Base-by-base conservation (phyloP, 2,329 filamentous ascomycete species). In the Fusarium protoensiforme region DNA sequence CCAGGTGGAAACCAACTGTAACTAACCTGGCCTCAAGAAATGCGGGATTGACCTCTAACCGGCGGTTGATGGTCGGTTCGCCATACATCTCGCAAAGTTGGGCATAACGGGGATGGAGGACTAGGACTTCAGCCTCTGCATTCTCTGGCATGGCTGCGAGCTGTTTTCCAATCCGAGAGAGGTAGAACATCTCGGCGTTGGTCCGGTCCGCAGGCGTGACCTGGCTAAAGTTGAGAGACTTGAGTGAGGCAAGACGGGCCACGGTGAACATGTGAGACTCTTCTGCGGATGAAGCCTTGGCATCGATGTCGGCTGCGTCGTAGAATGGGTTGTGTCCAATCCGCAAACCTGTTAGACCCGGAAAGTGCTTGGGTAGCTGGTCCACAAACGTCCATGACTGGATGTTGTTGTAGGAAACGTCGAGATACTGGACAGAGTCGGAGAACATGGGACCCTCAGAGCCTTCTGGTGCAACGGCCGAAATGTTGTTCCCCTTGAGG, bases 171-270 rank as follows among this genome's bases (percentile, higher is more conserved):
- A 98, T 96, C 62, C 93, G 89, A 1, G 92, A 94, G 13, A 98
- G 89, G 81, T 99, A 99, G 81, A 97, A 99, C 78, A 96, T 92
- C 77, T 98, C 96, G 6, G 95, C 95, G 78, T 98, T 96, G 62
- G 90, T 87, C 20, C 96, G 91, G 80, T 98, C 95, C 46, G 92
- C 90, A 1, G 86, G 76, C 0, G 91, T 91, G 75, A 98, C 91
- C 18, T 85, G 84, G 71, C 91, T 91, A 80, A 93, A 94, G 80
- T 96, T 96, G 33, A 98, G 87, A 1, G 85, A 87, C 61, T 87
- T 88, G 11, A 98, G 87, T 2, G 85, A 84, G 1, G 89, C 87
- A 2, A 98, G 85, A 3, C 95, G 93, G 31, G 92, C 94, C 29
- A 97, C 85, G 1, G 94, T 94, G 56, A 98, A 88, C 93, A 98